Conservation (phyloP, 2,329 filamentous ascomycete species). For the Verticillium isaacii region DNA sequence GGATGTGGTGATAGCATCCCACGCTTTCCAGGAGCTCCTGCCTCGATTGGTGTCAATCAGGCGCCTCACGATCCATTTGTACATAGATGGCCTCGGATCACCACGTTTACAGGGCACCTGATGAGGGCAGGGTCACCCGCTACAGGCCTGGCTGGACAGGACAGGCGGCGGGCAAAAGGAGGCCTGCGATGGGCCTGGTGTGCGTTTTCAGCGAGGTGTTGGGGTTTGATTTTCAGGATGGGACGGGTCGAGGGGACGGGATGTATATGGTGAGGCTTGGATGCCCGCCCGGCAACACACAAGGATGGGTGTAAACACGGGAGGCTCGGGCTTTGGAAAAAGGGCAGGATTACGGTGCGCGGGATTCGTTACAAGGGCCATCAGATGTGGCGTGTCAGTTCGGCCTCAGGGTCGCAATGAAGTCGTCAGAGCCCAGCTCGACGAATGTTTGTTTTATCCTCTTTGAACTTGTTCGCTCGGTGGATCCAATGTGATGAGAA, state of each 20-base stretch:
- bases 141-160: background rate
- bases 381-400: background rate
- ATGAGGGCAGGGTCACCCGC: background rate
- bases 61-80: background rate
- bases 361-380: background rate
- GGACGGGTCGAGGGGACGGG: background rate
- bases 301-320: background rate
- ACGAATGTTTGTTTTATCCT: background rate
- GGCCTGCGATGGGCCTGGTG: background rate
- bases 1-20: constrained; percentile 3
- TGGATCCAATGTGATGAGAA: too few relatives aligned
- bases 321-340: background rate
- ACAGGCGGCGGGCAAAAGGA: background rate
- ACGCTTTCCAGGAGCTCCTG: background rate
- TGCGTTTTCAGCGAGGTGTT: background rate
- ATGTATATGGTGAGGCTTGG: background rate
- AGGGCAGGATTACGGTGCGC: background rate
- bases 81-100: background rate
- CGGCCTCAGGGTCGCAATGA: background rate
- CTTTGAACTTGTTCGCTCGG: background rate
- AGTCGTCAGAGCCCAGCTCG: background rate
- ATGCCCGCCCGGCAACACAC: background rate
- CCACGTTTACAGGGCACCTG: background rate
- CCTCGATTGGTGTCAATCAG: constrained; percentile 1
- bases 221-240: background rate